Evolutionary conservation across 2,329 filamentous ascomycete genomes (phyloP), one percentile per base, ranked within the genome.

Genomic region (Salinomyces thailandicus): DNA sequence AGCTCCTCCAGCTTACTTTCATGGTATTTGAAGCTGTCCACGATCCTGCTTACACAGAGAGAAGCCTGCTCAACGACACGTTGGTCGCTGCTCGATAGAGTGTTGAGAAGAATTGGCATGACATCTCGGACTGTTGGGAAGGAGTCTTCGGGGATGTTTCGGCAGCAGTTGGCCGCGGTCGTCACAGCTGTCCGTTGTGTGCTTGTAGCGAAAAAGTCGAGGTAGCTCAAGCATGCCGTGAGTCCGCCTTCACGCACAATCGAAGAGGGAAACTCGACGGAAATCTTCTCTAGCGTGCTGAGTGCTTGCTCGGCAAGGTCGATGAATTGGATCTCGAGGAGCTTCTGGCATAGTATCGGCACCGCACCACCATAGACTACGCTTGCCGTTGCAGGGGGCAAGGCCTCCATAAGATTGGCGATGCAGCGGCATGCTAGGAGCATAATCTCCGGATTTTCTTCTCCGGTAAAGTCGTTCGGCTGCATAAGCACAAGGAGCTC

Each of bases 361-460:
- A 98, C 91, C 20, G 91, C 91, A 33, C 86, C 85, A n/a, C 87
- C 89, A 57, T 96, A 96, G 3, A 96, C 91, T 11, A 98, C 86
- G 57, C 93, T 95, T 9, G 86, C 84, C 33, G 91, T 91, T 39
- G 89, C 89, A 20, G 85, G 80, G 14, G 91, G 87, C 18, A 98
- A 67, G 17, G 89, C 93, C 60, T 98, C 91, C 91, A 98, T 98
- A 37, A 98, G 63, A 58, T 98, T 96, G 41, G 91, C 91, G 51
- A 98, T 73, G 60, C 85, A 96, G 42, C 93, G 82, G 57, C 91
- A 98, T 14, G 91, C 89, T 42, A 96, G 71, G 9, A 98, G 77
- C 89, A 96, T 96, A 43, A 96, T 85, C 60, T 98, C 91, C 0
- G 87, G 84, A 50, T 94, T 95, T 57, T 93, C 86, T 51, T 93